These are phyloP conservation scores for Pichia sorboxylosa DNA, from an alignment of 1,139 yeast genomes.

Conservation along the genomic window DNA sequence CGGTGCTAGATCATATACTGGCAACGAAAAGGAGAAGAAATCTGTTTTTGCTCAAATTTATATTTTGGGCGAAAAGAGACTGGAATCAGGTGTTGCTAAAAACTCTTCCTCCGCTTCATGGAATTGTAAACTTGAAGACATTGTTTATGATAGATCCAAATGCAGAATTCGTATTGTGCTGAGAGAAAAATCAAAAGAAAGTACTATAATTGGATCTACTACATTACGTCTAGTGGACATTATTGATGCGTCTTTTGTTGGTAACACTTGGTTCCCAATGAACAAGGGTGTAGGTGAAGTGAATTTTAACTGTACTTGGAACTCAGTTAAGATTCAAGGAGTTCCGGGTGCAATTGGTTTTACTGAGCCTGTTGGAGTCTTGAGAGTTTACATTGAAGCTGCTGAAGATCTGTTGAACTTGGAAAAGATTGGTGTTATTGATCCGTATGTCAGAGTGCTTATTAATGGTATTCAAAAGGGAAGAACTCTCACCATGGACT, in stretches of 20 bases:
- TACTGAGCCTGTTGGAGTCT: constrained; percentile 86
- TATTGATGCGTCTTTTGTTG: constrained; percentile 68
- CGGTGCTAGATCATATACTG: constrained; percentile 40
- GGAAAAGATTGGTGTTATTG: constrained; percentile 82
- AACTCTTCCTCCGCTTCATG: constrained; percentile 60
- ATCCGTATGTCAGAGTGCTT: constrained; percentile 77
- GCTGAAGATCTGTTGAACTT: constrained; percentile 72
- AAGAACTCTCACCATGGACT: constrained; percentile 62
- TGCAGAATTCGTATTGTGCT: constrained; percentile 55
- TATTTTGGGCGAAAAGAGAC: constrained; percentile 47
- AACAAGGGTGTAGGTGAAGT: constrained; percentile 58
- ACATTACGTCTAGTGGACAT: constrained; percentile 57
- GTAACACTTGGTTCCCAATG: constrained; percentile 64
- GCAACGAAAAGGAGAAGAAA: constrained; percentile 28
- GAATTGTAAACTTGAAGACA: constrained; percentile 55
- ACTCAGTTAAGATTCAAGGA: constrained; percentile 63
- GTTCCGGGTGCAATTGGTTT: constrained; percentile 63
- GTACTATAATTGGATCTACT: constrained; percentile 48
- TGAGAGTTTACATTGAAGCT: constrained; percentile 59
- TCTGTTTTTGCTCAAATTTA: constrained; percentile 64
- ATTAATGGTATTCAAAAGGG: constrained; percentile 68
- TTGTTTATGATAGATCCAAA: constrained; percentile 63
- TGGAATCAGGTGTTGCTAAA: constrained; percentile 48
- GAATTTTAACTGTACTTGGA: constrained; percentile 64
- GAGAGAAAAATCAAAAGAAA: constrained; percentile 43